Evolutionary conservation across 345 rosid genomes (phyloP).

Genomic region (Litchi chinensis): DNA sequence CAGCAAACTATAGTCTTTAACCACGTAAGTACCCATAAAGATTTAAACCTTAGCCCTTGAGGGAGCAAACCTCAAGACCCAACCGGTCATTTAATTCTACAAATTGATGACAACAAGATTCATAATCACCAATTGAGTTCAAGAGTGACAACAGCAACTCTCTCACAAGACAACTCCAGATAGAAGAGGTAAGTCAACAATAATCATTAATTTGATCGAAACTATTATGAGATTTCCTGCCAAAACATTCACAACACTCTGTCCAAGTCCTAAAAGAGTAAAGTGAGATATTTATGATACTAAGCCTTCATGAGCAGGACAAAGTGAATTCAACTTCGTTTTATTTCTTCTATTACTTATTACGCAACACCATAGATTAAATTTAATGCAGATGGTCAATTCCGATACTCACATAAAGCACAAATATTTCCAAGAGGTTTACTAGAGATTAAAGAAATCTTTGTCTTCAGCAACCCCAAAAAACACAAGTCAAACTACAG

Average conservation of each 20-base stretch:
- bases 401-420: not conserved
- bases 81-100: slow-evolving; percentile 5
- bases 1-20: too few relatives aligned
- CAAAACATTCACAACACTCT: not conserved
- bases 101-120: slow-evolving; percentile 1
- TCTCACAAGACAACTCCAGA: not conserved
- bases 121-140: not conserved
- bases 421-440: not conserved
- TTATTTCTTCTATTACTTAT: not conserved
- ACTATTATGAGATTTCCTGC: not conserved
- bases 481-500: not conserved
- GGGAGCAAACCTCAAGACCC: too few relatives aligned
- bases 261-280: slow-evolving; percentile 3
- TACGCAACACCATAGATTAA: not conserved
- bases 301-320: not conserved
- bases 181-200: not conserved
- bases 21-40: too few relatives aligned
- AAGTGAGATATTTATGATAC: too few relatives aligned
- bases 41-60: too few relatives aligned
- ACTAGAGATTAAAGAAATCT: not conserved
- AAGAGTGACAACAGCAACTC: not conserved
- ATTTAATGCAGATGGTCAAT: not conserved
- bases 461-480: not conserved
- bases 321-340: slow-evolving; percentile 1
- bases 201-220: not conserved